Evolutionary conservation across 1,284 basidiomycete species (phyloP), one percentile per base, ranked within the genome.

Genomic region (Marasmius oreades): DNA sequence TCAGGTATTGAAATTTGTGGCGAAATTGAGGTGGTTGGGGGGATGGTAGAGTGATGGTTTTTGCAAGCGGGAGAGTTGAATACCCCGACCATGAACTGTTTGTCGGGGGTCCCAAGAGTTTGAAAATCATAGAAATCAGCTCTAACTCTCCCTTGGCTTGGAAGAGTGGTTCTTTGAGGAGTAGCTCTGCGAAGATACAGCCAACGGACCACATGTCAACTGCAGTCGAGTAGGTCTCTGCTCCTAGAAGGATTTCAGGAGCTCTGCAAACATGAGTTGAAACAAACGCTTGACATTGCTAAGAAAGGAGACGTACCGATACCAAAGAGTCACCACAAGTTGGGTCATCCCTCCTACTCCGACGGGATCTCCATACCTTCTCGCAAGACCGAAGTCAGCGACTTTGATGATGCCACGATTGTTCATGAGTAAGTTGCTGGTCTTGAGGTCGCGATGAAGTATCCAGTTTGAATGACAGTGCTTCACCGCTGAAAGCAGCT

Each of bases 181-280:
- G 84, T 43, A 99, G 79, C 70, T 99, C 97, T 23, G 92, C 96
- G 69, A 99, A 98, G 64, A 99, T 98, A 76, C 97, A 99, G 3
- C 97, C 97, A n/a, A 99, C 89, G 48, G 94, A 97, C 97, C 97
- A 99, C 86, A 99, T 89, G 71, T 99, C 97, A 63, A 99, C 88
- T 1, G 95, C 91, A 10, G 95, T 98, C 8, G 93, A 92, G 72
- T 99, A 99, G 48, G 90, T 92, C 52, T 86, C 89, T 16, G 91
- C 92, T 11, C 96, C 97, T 18, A 99, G 78, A 10, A 99, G 79
- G 34, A 99, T 90, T 76, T 99, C 97, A 2, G 97, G 97, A 5
- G 97, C 92, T 51, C 95, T 95, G 55, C 60, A 56, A 59, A 50
- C 55, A 53, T 33, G 33, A 53, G 26, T 57, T 31, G 47, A 50